phyloP scores from a whole-genome alignment of 257 asterid species.

The Plantago ovata region DNA sequence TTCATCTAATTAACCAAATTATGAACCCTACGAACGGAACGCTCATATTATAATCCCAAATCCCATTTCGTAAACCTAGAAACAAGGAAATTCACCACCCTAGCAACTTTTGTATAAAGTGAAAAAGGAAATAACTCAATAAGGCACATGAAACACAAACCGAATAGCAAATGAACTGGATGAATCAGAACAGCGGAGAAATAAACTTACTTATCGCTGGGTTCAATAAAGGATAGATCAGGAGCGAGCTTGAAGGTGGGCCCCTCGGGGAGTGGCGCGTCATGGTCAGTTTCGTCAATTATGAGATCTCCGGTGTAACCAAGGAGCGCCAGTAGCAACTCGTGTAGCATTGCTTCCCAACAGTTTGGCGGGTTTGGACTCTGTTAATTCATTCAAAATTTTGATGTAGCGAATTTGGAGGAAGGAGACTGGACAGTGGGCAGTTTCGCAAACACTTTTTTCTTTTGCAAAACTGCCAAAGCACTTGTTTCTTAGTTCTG shows the following conservation, averaged over 20 bases:
- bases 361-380: background rate
- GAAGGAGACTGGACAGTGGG: too few species aligned
- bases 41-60: too few species aligned
- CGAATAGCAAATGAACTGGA: background rate
- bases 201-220: constrained; percentile 66
- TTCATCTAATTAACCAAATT: too few species aligned
- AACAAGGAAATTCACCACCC: too few species aligned
- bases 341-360: constrained; percentile 68
- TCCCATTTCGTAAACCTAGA: too few species aligned
- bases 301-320: constrained; percentile 99
- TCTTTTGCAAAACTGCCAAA: too few species aligned
- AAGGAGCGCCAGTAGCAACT: constrained; percentile 68
- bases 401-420: background rate
- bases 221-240: constrained; percentile 75
- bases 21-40: too few species aligned
- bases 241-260: constrained; percentile 86
- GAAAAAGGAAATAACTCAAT: too few species aligned
- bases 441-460: too few species aligned
- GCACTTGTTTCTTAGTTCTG: too few species aligned
- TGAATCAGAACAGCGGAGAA: background rate
- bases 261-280: constrained; percentile 62
- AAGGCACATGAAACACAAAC: background rate
- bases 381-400: constrained; percentile 14
- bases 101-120: too few species aligned
- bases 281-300: constrained; percentile 68